Conservation (phyloP, 2,329 filamentous ascomycete species). For the Blumeriella jaapii region DNA sequence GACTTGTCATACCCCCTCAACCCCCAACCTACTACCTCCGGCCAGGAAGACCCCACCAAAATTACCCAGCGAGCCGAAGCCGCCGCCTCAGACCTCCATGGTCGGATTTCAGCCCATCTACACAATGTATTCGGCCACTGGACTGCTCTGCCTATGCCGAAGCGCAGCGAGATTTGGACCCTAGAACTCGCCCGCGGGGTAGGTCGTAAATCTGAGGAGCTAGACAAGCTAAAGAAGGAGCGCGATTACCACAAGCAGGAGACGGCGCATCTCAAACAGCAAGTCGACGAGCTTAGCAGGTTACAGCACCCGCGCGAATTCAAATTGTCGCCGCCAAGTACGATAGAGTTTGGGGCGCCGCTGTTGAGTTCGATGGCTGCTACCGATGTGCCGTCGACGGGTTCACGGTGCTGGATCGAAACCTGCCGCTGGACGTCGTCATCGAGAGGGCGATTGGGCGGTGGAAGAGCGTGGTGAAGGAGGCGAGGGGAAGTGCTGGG, state of each 20-base stretch:
- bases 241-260: slow-evolving; percentile 38
- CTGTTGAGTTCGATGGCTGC: slow-evolving; percentile 36
- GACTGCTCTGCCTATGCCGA: slow-evolving; percentile 48
- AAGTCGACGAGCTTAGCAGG: slow-evolving; percentile 47
- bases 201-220: slow-evolving; percentile 41
- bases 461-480: slow-evolving; percentile 50
- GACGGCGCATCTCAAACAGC: slow-evolving; percentile 41
- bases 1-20: slow-evolving; percentile 38
- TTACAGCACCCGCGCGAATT: slow-evolving; percentile 50
- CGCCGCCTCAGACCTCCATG: slow-evolving; percentile 41
- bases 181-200: slow-evolving; percentile 50
- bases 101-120: slow-evolving; percentile 62
- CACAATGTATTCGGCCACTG: slow-evolving; percentile 69
- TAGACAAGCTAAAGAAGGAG: slow-evolving; percentile 38
- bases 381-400: slow-evolving; percentile 35
- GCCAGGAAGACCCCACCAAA: slow-evolving; percentile 27
- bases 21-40: slow-evolving; percentile 16
- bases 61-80: slow-evolving; percentile 26
- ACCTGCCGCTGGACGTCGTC: slow-evolving; percentile 39
- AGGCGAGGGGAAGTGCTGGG: slow-evolving; percentile 33
- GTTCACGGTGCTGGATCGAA: slow-evolving; percentile 37
- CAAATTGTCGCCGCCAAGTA: slow-evolving; percentile 39
- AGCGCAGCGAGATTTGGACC: slow-evolving; percentile 48
- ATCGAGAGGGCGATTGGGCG: slow-evolving; percentile 45
- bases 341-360: slow-evolving; percentile 39